Base-by-base conservation (phyloP, 2,329 filamentous ascomycete genomes). In the Colletotrichum brevisporum region DNA sequence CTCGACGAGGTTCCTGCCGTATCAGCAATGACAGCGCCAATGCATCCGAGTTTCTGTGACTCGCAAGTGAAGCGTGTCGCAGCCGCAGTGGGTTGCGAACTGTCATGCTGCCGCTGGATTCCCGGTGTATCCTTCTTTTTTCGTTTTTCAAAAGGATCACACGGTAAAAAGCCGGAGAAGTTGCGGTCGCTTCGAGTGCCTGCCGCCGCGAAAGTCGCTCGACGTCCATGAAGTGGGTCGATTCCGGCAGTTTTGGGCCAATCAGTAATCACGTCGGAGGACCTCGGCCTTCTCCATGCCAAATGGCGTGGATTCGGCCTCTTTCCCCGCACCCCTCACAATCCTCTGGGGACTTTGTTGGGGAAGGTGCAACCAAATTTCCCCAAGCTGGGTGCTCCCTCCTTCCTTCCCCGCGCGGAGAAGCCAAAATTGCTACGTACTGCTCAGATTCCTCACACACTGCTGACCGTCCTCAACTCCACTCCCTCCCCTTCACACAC, bases 341-440 rank as follows among this genome's bases (percentile, higher is more conserved):
- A 5, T 54, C 21, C 26, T 27, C 63, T 65, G 63, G 63, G 47
- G 62, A 36, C 27, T 54, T 50, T 41, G n/a, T 48, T 57, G 61
- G 61, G 53, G 61, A 36, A 63, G 8, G 52, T n/a, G 52, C 36
- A 31, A 26, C 52, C 52, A 41, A 45, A 12, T 18, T 26, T 41
- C 53, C 31, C 53, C 36, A 54, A 54, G 52, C 18, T 43, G 13
- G 41, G 41, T 43, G 41, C 15, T 15, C 41, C 41, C 61, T 31
- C 36, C 56, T 43, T 36, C 39, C 31, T 66, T 62, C 63, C 63
- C 63, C 63, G 63, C 63, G 63, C 63, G 58, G 58, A 67, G 58
- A 55, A 51, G 21, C 2, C 12, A 43, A 24, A 24, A 24, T 24
- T 24, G 21, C 21, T 24, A 24, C 21, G 21, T 24, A 24, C 21